phyloP scores from a whole-genome alignment of 2,329 filamentous ascomycete genomes.

The Fulvia fulva region DNA sequence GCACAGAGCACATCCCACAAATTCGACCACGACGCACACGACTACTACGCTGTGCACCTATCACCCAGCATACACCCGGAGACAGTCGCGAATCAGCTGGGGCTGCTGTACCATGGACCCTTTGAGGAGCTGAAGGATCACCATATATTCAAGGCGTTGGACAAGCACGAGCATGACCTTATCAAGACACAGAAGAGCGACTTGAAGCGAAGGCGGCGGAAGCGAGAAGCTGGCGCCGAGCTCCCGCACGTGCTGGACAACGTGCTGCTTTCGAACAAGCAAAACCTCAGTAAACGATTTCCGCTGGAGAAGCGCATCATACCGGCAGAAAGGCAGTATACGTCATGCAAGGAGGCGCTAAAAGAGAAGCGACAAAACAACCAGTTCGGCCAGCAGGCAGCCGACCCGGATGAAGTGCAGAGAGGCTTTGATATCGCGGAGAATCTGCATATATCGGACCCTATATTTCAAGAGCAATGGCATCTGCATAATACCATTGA shows the following conservation, averaged over 20 bases:
- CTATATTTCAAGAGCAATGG: conserved; percentile 93
- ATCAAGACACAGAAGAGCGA: conserved; percentile 48
- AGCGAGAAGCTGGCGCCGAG: conserved; percentile 50
- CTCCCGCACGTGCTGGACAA: conserved; percentile 61
- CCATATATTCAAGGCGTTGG: conserved; percentile 75
- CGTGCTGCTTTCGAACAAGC: conserved; percentile 77
- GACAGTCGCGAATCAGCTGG: conserved; percentile 67
- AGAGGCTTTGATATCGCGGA: conserved; percentile 59
- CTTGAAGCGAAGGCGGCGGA: conserved; percentile 57
- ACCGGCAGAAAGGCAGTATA: conserved; percentile 2
- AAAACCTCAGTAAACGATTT: conserved; percentile 55
- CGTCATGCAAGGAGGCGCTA: conserved; percentile 1
- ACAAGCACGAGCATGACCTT: conserved; percentile 52
- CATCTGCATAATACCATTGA: conserved; percentile 83
- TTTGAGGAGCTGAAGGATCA: conserved; percentile 75
- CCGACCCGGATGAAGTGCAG: conserved; percentile 44
- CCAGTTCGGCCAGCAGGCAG: background rate
- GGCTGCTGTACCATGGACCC: conserved; percentile 74
- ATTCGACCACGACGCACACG: conserved; percentile 63
- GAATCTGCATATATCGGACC: conserved; percentile 73
- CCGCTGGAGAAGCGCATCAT: conserved; percentile 56
- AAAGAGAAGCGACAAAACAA: conserved; percentile 9
- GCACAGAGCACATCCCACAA: conserved; percentile 7
- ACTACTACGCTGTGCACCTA: conserved; percentile 92
- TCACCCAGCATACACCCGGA: conserved; percentile 61